phyloP scores from a whole-genome alignment of 2,329 filamentous ascomycete species.

The Botrytis deweyae region DNA sequence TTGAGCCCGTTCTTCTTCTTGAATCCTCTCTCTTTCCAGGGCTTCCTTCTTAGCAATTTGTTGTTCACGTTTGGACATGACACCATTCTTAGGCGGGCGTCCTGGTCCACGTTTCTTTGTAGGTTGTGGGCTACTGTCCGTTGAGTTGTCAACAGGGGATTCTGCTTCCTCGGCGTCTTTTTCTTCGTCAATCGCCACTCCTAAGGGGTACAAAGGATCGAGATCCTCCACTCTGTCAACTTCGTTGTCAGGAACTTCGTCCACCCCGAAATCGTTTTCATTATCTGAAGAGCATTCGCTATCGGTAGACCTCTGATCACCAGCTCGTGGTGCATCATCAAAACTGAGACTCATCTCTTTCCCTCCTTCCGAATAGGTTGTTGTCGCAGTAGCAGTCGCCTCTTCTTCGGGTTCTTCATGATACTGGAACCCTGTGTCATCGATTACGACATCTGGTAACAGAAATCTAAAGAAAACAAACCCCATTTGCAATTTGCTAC shows the following conservation, averaged over 20 bases:
- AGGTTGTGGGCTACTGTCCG: conserved; percentile 34
- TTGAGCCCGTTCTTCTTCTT: conserved; percentile 53
- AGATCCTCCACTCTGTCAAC: conserved; percentile 28
- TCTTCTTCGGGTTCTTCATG: conserved; percentile 44
- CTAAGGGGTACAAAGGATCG: background rate
- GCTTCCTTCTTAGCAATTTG: conserved; percentile 59
- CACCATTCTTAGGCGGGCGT: conserved; percentile 77
- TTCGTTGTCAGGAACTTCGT: conserved; percentile 30
- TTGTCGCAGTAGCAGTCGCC: conserved; percentile 21
- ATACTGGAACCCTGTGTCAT: conserved; percentile 59
- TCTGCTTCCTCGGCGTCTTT: conserved; percentile 31
- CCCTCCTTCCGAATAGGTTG: conserved; percentile 50
- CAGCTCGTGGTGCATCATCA: conserved; percentile 59
- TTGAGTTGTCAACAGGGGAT: conserved; percentile 22
- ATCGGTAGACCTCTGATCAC: conserved; percentile 46
- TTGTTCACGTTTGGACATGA: conserved; percentile 78
- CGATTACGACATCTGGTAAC: conserved; percentile 61
- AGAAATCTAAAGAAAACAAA: conserved; percentile 67
- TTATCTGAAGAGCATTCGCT: conserved; percentile 27
- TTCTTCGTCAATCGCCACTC: conserved; percentile 33
- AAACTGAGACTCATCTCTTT: conserved; percentile 76
- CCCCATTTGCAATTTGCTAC: conserved; percentile 69
- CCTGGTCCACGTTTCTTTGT: conserved; percentile 63
- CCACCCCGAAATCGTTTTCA: conserved; percentile 31
- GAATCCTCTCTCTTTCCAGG: conserved; percentile 51